Evolutionary conservation across 106 monocot genomes (phyloP).

Genomic region (Dioscorea alata): DNA sequence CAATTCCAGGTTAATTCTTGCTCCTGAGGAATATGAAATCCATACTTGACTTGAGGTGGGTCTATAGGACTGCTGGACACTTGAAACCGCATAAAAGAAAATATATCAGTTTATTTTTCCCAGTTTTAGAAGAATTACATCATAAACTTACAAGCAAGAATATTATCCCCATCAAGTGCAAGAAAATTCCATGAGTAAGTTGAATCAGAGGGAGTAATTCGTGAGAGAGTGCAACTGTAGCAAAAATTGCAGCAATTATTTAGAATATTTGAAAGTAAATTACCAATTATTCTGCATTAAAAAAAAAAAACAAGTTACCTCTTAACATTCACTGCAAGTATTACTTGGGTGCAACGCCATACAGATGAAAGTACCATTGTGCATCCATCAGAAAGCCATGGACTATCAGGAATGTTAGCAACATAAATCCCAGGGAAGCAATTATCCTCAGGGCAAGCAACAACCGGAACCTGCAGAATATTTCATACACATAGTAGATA

Average conservation of each 20-base stretch:
- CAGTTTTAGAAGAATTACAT: neutral
- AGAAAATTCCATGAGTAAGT: slow-evolving; percentile 74
- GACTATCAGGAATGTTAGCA: slow-evolving; percentile 48
- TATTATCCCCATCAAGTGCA: slow-evolving; percentile 73
- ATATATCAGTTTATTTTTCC: neutral
- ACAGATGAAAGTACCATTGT: slow-evolving; percentile 71
- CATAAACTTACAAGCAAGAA: slow-evolving; percentile 67
- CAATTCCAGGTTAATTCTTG: slow-evolving; percentile 46
- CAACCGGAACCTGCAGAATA: slow-evolving; percentile 63
- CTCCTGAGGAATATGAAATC: slow-evolving; percentile 24
- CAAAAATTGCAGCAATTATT: slow-evolving; percentile 1
- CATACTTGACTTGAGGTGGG: slow-evolving; percentile 86
- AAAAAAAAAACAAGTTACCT: slow-evolving; percentile 30
- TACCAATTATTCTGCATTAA: neutral
- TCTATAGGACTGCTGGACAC: slow-evolving; percentile 83
- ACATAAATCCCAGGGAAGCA: slow-evolving; percentile 92
- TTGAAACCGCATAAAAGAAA: slow-evolving; percentile 28
- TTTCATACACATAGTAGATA: neutral
- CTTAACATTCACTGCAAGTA: slow-evolving; percentile 63
- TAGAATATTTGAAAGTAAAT: neutral
- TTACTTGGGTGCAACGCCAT: slow-evolving; percentile 80
- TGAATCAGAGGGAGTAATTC: slow-evolving; percentile 59
- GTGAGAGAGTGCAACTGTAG: slow-evolving; percentile 55
- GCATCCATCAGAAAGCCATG: slow-evolving; percentile 91
- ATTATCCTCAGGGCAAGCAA: slow-evolving; percentile 68